Evolutionary conservation across 345 rosid species (phyloP), one percentile per base, ranked within the genome.

Genomic region (Murraya koenigii): DNA sequence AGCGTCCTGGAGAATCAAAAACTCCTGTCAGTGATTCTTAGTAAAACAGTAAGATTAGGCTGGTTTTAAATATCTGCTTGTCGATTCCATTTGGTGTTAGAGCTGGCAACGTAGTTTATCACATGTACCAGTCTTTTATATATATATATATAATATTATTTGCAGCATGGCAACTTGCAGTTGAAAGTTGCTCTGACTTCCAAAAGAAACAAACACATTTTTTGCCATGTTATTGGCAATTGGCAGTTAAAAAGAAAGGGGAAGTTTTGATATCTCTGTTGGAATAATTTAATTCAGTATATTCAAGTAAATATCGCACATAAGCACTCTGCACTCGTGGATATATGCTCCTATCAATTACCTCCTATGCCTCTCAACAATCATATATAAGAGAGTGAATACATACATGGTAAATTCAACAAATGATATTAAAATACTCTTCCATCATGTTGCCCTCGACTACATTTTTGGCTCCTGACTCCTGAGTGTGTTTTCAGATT

Each of bases 161-260:
- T 32, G 23, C 36, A 14, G 25, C 7, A 6, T 14, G 35, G 33
- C 80, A 71, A 76, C 28, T 75, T 70, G 69, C 66, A 3, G 17
- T 44, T 44, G 49, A 44, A 71, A 54, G 26, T 44, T 47, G 77
- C 56, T 61, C 36, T 60, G 56, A 60, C 76, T 73, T 39, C 5
- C 17, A 59, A 35, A 7, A 39, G 8, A 59, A 73, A 25, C 26
- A 59, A 73, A 25, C 26, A 5, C 8, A 62, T 0, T 5, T 72
- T 9, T 74, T 61, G 26, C 58, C 54, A 26, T 41, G 59, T 68
- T 63, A 72, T 74, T 80, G 77, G 75, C 36, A 69, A 62, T 74
- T 77, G 77, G 75, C 47, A 65, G 62, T 55, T 33, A 14, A 14
- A 64, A 78, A 14, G 19, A 69, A 69, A 78, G 41, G 58, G 58